Evolutionary conservation across 2,329 filamentous ascomycete species (phyloP), one percentile per base, ranked within the genome.

Genomic region (Claviceps sp.): DNA sequence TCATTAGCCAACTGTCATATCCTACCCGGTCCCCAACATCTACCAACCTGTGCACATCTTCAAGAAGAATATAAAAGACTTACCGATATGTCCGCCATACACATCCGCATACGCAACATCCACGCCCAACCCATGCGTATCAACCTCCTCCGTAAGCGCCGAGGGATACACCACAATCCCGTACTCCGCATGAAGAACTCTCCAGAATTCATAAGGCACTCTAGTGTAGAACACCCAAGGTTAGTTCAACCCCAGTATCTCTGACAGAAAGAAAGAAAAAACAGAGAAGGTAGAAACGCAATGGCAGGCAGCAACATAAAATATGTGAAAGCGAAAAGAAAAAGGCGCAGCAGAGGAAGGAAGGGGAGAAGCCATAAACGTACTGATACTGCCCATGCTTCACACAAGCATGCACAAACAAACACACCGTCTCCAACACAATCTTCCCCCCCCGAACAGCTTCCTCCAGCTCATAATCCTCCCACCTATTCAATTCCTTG

Each of bases 131-230:
- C 65, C 67, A 7, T 57, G 57, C 10, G 65, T 53, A 24, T 66
- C 62, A 26, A 70, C 57, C 7, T 65, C 59, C 52, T 70, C 68
- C 10, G 63, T 67, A 52, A 70, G 56, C 4, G 68, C 68, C 1
- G 67, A 68, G 2, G 68, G 68, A 50, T 69, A 70, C 22, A 70
- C 64, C n/a, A 70, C 57, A 44, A 70, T 70, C 41, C 68, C 68
- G 30, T 68, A 70, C 48, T 70, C 67, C 6, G 60, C 54, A 38
- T 69, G 65, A 14, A 70, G 59, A 7, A 69, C 59, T 26, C 63
- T 57, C 68, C 68, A 70, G 50, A 70, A 70, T 50, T 66, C 65
- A 1, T 61, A 55, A 11, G 68, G 68, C 14, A 69, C 54, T 38
- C 68, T 70, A 45, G 7, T 3, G n/a, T 19, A 11, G 14, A 24